Conservation (phyloP, 2,329 filamentous ascomycete genomes). For the Claviceps monticola region DNA sequence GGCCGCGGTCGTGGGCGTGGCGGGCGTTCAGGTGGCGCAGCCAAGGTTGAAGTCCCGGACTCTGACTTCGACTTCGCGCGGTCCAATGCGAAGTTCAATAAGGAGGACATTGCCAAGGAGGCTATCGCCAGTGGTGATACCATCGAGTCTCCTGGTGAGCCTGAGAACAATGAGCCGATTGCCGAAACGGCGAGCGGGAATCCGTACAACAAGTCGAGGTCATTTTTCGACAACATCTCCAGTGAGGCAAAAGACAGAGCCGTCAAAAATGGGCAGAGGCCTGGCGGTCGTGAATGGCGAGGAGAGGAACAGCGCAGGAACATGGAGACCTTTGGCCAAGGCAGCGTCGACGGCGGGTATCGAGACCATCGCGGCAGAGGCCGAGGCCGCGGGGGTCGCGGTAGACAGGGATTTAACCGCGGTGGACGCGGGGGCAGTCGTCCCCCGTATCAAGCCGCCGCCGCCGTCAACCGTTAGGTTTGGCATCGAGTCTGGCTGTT, state of each 20-base stretch:
- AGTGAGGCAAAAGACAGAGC: conserved; percentile 84
- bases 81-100: conserved; percentile 34
- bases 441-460: conserved; percentile 17
- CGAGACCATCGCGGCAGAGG: conserved; percentile 69
- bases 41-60: conserved; percentile 76
- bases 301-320: conserved; percentile 90
- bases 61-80: conserved; percentile 83
- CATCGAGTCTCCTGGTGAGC: conserved; percentile 33
- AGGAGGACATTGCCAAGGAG: conserved; percentile 59
- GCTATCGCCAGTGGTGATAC: conserved; percentile 66
- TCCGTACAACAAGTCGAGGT: conserved; percentile 74
- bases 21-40: conserved; percentile 25
- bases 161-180: conserved; percentile 23
- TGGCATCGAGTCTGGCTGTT: background rate
- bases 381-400: conserved; percentile 50
- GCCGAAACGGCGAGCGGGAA: conserved; percentile 25
- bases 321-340: conserved; percentile 94
- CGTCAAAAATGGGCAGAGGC: conserved; percentile 51
- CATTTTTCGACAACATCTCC: conserved; percentile 98
- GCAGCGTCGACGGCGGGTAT: conserved; percentile 74
- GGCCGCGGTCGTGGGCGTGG: conserved; percentile 37
- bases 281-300: conserved; percentile 77
- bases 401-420: conserved; percentile 24
- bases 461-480: conserved; percentile 15
- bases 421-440: conserved; percentile 27